Evolutionary conservation across 2,329 filamentous ascomycete genomes (phyloP), one percentile per base, ranked within the genome.

Genomic region (Lomentospora prolificans): DNA sequence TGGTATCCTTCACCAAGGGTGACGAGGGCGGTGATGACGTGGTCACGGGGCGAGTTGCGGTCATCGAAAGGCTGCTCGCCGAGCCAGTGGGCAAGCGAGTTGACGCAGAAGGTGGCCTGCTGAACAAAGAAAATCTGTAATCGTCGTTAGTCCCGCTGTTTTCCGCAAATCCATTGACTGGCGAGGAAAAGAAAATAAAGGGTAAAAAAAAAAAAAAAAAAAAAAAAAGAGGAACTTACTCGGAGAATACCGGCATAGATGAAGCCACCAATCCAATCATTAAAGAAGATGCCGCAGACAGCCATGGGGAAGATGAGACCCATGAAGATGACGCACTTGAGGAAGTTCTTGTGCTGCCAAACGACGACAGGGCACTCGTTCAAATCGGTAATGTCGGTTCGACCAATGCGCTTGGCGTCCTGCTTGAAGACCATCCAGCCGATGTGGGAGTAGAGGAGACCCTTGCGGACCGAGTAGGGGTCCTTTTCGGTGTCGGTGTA

Each of bases 391-490:
- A 95, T 94, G 64, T 95, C 89, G 70, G 88, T 91, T 60, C 89
- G 87, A 65, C 90, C 90, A 65, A 90, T 89, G 60, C 86, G 81
- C 80, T 92, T 92, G 61, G 89, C 88, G 76, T 95, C 92, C 75
- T 95, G 89, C 79, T 92, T 92, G 80, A 95, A 84, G 66, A 95
- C 73, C 88, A 95, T 94, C 89, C 89, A 95, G 65, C 89, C 89
- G 57, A 95, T 76, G 74, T 90, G 86, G 55, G 82, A 90, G 80
- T 91, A 92, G 62, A 90, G 73, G 52, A 94, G 79, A 63, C 89
- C 89, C 78, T 95, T 95, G 74, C 88, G 85, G 64, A 95, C 89
- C 24, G 87, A 91, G 77, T 95, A 95, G 52, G 89, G 90, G 63
- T 95, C 89, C 77, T 94, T 94, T 36, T 91, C 87, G 66, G 89